phyloP scores from a whole-genome alignment of 1,284 basidiomycete genomes.

The Austroboletus novae-zelandiae region DNA sequence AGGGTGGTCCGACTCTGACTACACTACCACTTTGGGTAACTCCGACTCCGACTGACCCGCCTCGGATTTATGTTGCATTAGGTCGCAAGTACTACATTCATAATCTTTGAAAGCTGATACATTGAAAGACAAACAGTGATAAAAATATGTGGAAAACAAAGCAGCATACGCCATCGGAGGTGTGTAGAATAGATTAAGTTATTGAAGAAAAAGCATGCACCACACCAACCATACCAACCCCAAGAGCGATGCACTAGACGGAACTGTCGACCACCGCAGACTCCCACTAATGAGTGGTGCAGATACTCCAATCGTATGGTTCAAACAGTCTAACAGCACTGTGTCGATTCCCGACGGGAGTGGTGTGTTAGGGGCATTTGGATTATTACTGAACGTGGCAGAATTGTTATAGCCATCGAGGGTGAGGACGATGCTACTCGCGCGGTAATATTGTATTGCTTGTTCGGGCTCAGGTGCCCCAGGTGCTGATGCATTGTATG shows the following conservation, averaged over 20 bases:
- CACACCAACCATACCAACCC: slow-evolving; percentile 14
- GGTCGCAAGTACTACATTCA: too few relatives aligned
- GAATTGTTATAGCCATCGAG: slow-evolving; percentile 50
- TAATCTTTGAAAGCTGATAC: too few relatives aligned
- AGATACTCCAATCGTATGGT: slow-evolving; percentile 42
- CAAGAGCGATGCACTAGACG: slow-evolving; percentile 10
- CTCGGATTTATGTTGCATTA: too few relatives aligned
- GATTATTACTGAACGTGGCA: slow-evolving; percentile 20
- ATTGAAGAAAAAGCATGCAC: slow-evolving; percentile 10
- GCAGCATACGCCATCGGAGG: too few relatives aligned
- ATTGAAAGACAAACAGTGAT: too few relatives aligned
- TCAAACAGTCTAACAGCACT: slow-evolving; percentile 41
- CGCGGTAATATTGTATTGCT: slow-evolving; percentile 42
- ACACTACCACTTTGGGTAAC: too few relatives aligned
- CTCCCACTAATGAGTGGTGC: slow-evolving; percentile 35
- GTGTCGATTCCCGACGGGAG: slow-evolving; percentile 40
- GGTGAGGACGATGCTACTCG: slow-evolving; percentile 35
- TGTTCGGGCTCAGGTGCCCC: slow-evolving; percentile 30
- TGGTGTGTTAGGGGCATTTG: slow-evolving; percentile 31
- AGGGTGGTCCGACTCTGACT: too few relatives aligned
- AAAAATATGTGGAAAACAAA: too few relatives aligned
- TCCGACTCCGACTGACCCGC: too few relatives aligned
- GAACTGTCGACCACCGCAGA: slow-evolving; percentile 2
- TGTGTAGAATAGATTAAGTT: not conserved
- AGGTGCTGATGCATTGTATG: slow-evolving; percentile 17